Evolutionary conservation across 2,329 filamentous ascomycete species (phyloP).

Genomic region (Trichophaea hybrida): DNA sequence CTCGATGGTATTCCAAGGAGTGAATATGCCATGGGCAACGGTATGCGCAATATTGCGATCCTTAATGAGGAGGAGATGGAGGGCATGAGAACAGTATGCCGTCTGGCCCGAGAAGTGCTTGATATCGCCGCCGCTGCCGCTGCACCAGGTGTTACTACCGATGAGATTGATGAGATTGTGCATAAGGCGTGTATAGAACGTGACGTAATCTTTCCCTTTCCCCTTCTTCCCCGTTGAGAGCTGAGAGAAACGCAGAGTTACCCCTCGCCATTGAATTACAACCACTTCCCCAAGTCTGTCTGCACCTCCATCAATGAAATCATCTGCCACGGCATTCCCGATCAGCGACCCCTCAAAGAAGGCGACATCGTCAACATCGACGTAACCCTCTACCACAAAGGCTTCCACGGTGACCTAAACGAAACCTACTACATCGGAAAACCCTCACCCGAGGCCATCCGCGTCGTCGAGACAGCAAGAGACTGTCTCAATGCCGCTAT

Average conservation of each 20-base stretch:
- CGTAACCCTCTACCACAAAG: conserved; percentile 82
- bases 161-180: conserved; percentile 86
- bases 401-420: conserved; percentile 92
- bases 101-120: conserved; percentile 73
- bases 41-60: conserved; percentile 31
- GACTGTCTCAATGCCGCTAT: conserved; percentile 87
- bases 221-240: not conserved
- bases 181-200: conserved; percentile 90
- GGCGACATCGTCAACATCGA: conserved; percentile 97
- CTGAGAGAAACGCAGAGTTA: conserved; percentile 50
- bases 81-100: conserved; percentile 85
- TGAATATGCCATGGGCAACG: conserved; percentile 35
- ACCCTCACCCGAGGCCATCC: conserved; percentile 71
- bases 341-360: conserved; percentile 71
- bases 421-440: conserved; percentile 98
- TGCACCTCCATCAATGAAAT: conserved; percentile 95
- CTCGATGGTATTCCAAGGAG: conserved; percentile 61
- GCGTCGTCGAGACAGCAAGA: conserved; percentile 78
- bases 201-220: conserved; percentile 46
- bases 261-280: conserved; percentile 88
- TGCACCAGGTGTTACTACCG: conserved; percentile 86
- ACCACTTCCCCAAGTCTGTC: conserved; percentile 92
- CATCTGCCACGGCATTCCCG: conserved; percentile 96
- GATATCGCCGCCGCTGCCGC: conserved; percentile 76
- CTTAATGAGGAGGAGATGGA: conserved; percentile 24